Evolutionary conservation across 2,329 filamentous ascomycete species (phyloP).

Genomic region (Fusarium brevicatenulatum): DNA sequence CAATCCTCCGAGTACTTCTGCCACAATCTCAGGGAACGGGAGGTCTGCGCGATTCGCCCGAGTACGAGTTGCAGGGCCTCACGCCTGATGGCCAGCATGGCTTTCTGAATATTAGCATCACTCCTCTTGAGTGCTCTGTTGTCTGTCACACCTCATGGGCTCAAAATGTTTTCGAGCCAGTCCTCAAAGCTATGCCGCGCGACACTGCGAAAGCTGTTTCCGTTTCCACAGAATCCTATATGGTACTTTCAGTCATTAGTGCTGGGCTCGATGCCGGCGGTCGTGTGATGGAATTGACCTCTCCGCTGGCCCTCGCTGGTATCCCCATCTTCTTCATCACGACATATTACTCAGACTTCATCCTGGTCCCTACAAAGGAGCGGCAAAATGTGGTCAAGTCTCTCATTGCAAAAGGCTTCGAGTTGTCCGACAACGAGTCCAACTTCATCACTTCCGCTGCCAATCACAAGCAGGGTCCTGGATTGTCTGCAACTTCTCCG

Average conservation of each 20-base stretch:
- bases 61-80: slow-evolving; percentile 57
- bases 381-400: slow-evolving; percentile 79
- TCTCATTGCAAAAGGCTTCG: slow-evolving; percentile 82
- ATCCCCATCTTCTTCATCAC: slow-evolving; percentile 99
- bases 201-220: slow-evolving; percentile 66
- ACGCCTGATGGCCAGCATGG: slow-evolving; percentile 70
- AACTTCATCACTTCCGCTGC: slow-evolving; percentile 69
- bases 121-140: slow-evolving; percentile 90
- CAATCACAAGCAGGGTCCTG: slow-evolving; percentile 45
- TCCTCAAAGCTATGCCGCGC: slow-evolving; percentile 71
- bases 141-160: slow-evolving; percentile 85
- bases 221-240: slow-evolving; percentile 84
- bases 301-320: slow-evolving; percentile 87
- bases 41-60: slow-evolving; percentile 50
- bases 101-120: slow-evolving; percentile 94
- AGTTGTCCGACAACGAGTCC: slow-evolving; percentile 78
- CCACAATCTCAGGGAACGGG: slow-evolving; percentile 64
- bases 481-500: slow-evolving; percentile 55
- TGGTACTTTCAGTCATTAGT: slow-evolving; percentile 89
- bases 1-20: slow-evolving; percentile 86
- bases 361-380: slow-evolving; percentile 83
- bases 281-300: slow-evolving; percentile 90
- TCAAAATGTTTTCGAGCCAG: slow-evolving; percentile 77
- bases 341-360: slow-evolving; percentile 97
- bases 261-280: slow-evolving; percentile 92